A percentile compares a stretch with the other conserved stretches of the same genome.
Evolutionary conservation across 2,329 filamentous ascomycete genomes (phyloP).

Genomic region (Bipolaris cookei): DNA sequence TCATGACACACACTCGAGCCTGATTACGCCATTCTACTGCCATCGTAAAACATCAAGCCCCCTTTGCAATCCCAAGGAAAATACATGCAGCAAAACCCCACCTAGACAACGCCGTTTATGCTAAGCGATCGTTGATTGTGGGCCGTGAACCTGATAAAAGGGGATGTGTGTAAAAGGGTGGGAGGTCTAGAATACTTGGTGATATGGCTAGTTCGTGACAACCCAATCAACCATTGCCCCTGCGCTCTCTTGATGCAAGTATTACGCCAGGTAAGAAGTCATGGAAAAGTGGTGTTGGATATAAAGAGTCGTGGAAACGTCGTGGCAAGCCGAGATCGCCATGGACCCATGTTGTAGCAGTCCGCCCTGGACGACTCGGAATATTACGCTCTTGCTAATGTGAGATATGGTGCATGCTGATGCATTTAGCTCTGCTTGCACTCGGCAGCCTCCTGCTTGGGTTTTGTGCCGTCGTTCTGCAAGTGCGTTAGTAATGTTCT

Average conservation of each 20-base stretch:
- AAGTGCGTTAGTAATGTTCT: conserved; percentile 19
- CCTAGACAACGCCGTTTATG: conserved; percentile 28
- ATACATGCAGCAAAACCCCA: conserved; percentile 25
- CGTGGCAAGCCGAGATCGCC: conserved; percentile 7
- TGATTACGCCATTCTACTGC: conserved; percentile 15
- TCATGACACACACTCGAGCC: conserved; percentile 9
- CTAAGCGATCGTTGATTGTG: conserved; percentile 19
- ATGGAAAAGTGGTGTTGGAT: conserved; percentile 21
- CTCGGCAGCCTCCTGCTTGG: conserved; percentile 54
- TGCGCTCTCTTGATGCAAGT: conserved; percentile 37
- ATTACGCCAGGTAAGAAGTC: conserved; percentile 36
- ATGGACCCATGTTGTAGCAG: conserved; percentile 8
- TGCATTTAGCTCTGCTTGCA: conserved; percentile 53
- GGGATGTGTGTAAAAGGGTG: conserved; percentile 8
- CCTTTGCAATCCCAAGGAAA: conserved; percentile 8
- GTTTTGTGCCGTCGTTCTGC: conserved; percentile 52
- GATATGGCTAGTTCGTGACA: conserved; percentile 31
- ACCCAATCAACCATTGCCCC: conserved; percentile 26
- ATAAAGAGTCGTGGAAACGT: conserved; percentile 18
- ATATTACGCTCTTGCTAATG: conserved; percentile 9
- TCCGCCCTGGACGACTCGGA: conserved; percentile 23
- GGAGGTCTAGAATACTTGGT: conserved; percentile 34
- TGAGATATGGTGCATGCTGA: conserved; percentile 2
- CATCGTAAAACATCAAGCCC: conserved; percentile 9
- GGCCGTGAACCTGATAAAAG: conserved; percentile 12